These are phyloP conservation scores for Clohesyomyces aquaticus DNA, from an alignment of 495 filamentous ascomycete species.

Conservation along the genomic window DNA sequence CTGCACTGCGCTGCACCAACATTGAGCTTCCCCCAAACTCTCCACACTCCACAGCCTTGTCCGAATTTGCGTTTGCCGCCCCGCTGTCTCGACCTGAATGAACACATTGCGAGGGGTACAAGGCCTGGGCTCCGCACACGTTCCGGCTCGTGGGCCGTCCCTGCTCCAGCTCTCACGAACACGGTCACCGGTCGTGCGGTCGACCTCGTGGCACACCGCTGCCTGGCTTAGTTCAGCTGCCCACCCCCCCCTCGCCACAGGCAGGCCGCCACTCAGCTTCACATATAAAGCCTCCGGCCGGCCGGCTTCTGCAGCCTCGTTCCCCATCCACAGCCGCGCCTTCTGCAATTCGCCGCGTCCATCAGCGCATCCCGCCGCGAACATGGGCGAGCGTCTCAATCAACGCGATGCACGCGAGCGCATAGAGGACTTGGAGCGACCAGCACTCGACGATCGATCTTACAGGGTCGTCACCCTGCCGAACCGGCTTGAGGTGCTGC, in stretches of 20 bases:
- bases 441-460: slow-evolving; percentile 81
- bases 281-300: slow-evolving; percentile 11
- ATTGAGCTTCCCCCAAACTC: not conserved
- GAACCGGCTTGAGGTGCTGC: slow-evolving; percentile 89
- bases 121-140: slow-evolving; percentile 8
- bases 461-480: slow-evolving; percentile 85
- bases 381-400: slow-evolving; percentile 35
- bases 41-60: not conserved
- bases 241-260: not conserved
- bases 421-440: slow-evolving; percentile 81
- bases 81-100: slow-evolving; percentile 27
- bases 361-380: slow-evolving; percentile 12
- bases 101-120: slow-evolving; percentile 9
- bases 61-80: slow-evolving; percentile 8
- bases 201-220: not conserved
- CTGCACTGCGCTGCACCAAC: too few relatives aligned
- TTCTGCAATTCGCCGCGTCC: slow-evolving; percentile 10
- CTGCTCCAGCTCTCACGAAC: not conserved
- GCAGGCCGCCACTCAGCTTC: not conserved
- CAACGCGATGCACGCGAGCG: slow-evolving; percentile 53
- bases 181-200: not conserved
- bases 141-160: too few relatives aligned
- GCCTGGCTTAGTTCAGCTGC: slow-evolving; percentile 12
- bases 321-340: not conserved
- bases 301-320: slow-evolving; percentile 14